phyloP scores from a whole-genome alignment of 805 yeast species.

The Barnettozyma wickerhamii region DNA sequence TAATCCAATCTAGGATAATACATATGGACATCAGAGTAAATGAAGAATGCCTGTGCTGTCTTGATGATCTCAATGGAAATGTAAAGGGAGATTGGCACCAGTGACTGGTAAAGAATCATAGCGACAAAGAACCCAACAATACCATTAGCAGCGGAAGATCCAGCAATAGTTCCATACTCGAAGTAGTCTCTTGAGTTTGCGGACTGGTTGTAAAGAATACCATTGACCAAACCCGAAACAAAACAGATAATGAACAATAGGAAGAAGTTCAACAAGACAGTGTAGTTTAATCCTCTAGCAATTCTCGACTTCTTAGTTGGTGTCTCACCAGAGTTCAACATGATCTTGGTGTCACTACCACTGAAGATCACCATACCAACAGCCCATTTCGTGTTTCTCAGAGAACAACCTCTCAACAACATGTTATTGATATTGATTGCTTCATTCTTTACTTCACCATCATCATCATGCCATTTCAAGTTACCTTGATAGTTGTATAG shows the following conservation, averaged over 20 bases:
- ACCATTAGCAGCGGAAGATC: slow-evolving; percentile 63
- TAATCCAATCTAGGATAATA: slow-evolving; percentile 66
- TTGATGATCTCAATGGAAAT: slow-evolving; percentile 80
- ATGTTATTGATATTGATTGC: slow-evolving; percentile 66
- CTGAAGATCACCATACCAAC: slow-evolving; percentile 74
- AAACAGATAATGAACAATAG: slow-evolving; percentile 65
- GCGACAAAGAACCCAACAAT: slow-evolving; percentile 71
- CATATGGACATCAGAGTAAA: slow-evolving; percentile 69
- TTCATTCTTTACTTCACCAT: slow-evolving; percentile 43
- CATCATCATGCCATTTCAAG: slow-evolving; percentile 38
- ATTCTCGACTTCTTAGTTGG: slow-evolving; percentile 76
- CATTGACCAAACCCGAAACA: slow-evolving; percentile 66
- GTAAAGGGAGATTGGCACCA: slow-evolving; percentile 80
- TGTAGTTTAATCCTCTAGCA: slow-evolving; percentile 64
- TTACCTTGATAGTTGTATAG: slow-evolving; percentile 75
- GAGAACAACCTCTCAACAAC: slow-evolving; percentile 69
- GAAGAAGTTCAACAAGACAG: slow-evolving; percentile 63
- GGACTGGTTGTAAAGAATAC: slow-evolving; percentile 49
- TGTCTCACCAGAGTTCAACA: slow-evolving; percentile 76
- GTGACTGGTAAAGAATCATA: slow-evolving; percentile 68
- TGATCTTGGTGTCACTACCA: slow-evolving; percentile 75
- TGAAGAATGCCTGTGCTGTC: slow-evolving; percentile 77
- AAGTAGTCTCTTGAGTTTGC: slow-evolving; percentile 54
- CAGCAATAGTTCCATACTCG: slow-evolving; percentile 69
- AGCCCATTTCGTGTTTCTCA: slow-evolving; percentile 81